Evolutionary conservation across 2,329 filamentous ascomycete species (phyloP), one percentile per base, ranked within the genome.

Genomic region (Fusarium longipes): DNA sequence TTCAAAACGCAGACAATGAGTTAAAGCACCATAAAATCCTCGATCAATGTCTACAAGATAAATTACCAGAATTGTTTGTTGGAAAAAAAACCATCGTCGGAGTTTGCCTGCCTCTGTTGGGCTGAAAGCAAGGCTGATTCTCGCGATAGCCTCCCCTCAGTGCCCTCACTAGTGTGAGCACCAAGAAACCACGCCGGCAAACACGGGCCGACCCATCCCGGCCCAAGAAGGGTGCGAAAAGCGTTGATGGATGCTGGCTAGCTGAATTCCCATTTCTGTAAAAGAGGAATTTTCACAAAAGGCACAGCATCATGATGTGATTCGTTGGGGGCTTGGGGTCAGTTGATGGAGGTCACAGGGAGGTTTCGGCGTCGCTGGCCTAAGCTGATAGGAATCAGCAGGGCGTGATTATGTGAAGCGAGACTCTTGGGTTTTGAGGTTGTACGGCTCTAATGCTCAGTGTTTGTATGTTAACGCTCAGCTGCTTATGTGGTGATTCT

Each of bases 131-230:
- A 67, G 65, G 65, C 61, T 45, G 48, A 58, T 55, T 67, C 39
- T 51, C 44, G 29, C 22, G 52, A 67, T 69, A 39, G 17, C 51
- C 30, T 48, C 47, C 25, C 33, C 35, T 52, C 27, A 4, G 12
- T 32, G 36, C 25, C 33, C 35, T 52, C 27, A 4, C 17, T 32
- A 40, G 25, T 24, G 58, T 24, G 49, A 36, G 10, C 30, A 43
- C 36, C 57, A 47, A 61, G 33, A 18, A 43, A 65, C 32, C 43
- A 48, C 30, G 35, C 52, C 40, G 35, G 52, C 39, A 44, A 52
- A 58, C 30, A 69, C 66, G 66, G 66, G 15, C 67, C 66, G 66
- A 45, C 56, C 66, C 66, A 68, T 67, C 62, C 66, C 66, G 66
- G 33, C 20, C n/a, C 62, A 58, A 52, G 29, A 59, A 47, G 39